phyloP scores from a whole-genome alignment of 805 yeast species.

The Trichomonascus vanleenenianus region DNA sequence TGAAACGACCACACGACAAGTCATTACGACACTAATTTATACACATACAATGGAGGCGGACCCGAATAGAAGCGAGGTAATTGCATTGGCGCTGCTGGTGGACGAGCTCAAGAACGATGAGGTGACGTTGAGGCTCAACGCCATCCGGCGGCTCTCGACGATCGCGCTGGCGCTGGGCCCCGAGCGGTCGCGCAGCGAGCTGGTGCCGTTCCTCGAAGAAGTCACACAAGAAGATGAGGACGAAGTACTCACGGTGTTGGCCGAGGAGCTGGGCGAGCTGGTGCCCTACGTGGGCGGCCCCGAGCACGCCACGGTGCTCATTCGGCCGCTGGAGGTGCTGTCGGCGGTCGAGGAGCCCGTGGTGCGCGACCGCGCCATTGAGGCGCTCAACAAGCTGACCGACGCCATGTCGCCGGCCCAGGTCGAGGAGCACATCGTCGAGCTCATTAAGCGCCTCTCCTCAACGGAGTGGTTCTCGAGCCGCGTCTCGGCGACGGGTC shows the following conservation, averaged over 20 bases:
- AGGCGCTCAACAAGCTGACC: slow-evolving; percentile 67
- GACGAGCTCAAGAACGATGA: slow-evolving; percentile 97
- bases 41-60: slow-evolving; percentile 12
- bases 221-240: slow-evolving; percentile 80
- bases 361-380: slow-evolving; percentile 91
- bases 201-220: slow-evolving; percentile 82
- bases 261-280: slow-evolving; percentile 82
- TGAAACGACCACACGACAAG: not conserved
- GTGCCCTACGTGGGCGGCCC: slow-evolving; percentile 86
- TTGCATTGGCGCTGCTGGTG: slow-evolving; percentile 92
- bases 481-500: slow-evolving; percentile 85
- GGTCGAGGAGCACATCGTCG: slow-evolving; percentile 58
- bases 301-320: slow-evolving; percentile 47
- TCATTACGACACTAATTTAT: not conserved
- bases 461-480: slow-evolving; percentile 92
- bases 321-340: slow-evolving; percentile 67
- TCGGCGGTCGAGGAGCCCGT: slow-evolving; percentile 94
- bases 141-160: slow-evolving; percentile 89
- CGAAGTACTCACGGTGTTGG: slow-evolving; percentile 90
- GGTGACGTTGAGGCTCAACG: slow-evolving; percentile 84
- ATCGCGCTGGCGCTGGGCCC: slow-evolving; percentile 94
- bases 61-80: slow-evolving; percentile 44
- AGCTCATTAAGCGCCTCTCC: slow-evolving; percentile 68
- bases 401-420: slow-evolving; percentile 39
- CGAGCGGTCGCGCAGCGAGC: slow-evolving; percentile 81